Evolutionary conservation across 805 yeast genomes (phyloP), one percentile per base, ranked within the genome.

Genomic region (Metschnikowia orientalis): DNA sequence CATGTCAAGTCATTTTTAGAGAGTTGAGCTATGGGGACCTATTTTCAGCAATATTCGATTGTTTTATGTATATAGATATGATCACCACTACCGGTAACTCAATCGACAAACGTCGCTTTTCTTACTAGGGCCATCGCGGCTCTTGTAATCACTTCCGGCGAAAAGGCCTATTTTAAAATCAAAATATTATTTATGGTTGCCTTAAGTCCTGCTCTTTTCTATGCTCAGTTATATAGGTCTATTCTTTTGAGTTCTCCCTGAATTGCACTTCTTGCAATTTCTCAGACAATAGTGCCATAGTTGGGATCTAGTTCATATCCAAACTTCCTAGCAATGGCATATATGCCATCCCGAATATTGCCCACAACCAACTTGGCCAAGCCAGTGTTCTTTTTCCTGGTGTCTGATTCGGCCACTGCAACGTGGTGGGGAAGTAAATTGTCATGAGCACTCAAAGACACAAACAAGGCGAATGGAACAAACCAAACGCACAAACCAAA

Each of bases 401-500:
- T 46, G 13, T 50, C 46, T n/a, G n/a, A n/a, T 12, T 22, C 32
- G 3, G 29, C n/a, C 30, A 39, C 35, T 11, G 56, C 64, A 30
- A 59, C 37, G 37, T 64, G 66, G 40, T 61, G 68, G 6, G 98
- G 98, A 26, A 92, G 69, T 12, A 83, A 77, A 50, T 85, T 82
- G 51, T 92, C 98, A 42, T 86, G 84, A 1, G 97, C 97, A 53
- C 94, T 84, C 38, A 92, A 67, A 18, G 95, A 81, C 11, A 92
- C 90, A 57, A 92, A 90, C 37, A 92, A 67, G 4, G 95, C 80
- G 56, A 92, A 87, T 20, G 98, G 98, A 18, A 92, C 75, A 38
- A 90, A 71, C 98, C 98, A 92, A 12, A 92, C 79, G 48, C 92
- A 80, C 25, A 92, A 61, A 1, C 96, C 98, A 54, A 92, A 89